Evolutionary conservation across 805 yeast species (phyloP).

Genomic region (Barnettozyma sucrosica): DNA sequence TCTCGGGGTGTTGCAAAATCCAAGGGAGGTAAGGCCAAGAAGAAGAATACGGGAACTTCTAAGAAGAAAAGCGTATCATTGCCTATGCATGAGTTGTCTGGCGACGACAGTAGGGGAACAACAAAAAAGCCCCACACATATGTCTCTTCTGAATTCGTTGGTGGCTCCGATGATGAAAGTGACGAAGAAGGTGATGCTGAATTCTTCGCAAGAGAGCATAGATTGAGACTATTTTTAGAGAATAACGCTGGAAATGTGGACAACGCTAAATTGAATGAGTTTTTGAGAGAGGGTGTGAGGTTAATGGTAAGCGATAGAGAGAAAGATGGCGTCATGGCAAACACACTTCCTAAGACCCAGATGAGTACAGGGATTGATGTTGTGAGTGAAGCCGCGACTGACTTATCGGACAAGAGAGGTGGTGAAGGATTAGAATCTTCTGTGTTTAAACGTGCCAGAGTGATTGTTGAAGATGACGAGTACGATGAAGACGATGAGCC

Average conservation of each 20-base stretch:
- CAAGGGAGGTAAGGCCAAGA: slow-evolving; percentile 11
- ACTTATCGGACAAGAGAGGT: background rate
- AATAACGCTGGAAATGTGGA: slow-evolving; percentile 13
- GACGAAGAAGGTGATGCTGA: slow-evolving; percentile 48
- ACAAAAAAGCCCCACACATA: background rate
- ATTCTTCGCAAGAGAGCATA: slow-evolving; percentile 53
- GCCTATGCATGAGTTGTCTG: slow-evolving; percentile 29
- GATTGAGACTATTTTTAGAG: slow-evolving; percentile 33
- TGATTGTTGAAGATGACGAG: slow-evolving; percentile 4
- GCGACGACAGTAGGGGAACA: slow-evolving; percentile 22
- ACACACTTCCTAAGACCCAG: no score
- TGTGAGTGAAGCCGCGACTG: background rate
- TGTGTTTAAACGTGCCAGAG: slow-evolving; percentile 5
- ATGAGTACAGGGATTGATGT: background rate
- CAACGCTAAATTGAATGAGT: slow-evolving; percentile 12
- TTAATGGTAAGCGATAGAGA: background rate
- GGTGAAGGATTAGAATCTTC: slow-evolving; percentile 9
- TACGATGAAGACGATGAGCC: background rate
- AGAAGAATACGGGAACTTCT: slow-evolving; percentile 3
- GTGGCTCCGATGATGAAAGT: slow-evolving; percentile 58
- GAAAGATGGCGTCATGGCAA: no score
- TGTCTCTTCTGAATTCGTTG: slow-evolving; percentile 49
- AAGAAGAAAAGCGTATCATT: slow-evolving; percentile 12
- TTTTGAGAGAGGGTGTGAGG: slow-evolving; percentile 4
- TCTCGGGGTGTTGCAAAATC: slow-evolving; percentile 22